Conservation (phyloP, 179 eudicot species). For the Drosera spatulata region DNA sequence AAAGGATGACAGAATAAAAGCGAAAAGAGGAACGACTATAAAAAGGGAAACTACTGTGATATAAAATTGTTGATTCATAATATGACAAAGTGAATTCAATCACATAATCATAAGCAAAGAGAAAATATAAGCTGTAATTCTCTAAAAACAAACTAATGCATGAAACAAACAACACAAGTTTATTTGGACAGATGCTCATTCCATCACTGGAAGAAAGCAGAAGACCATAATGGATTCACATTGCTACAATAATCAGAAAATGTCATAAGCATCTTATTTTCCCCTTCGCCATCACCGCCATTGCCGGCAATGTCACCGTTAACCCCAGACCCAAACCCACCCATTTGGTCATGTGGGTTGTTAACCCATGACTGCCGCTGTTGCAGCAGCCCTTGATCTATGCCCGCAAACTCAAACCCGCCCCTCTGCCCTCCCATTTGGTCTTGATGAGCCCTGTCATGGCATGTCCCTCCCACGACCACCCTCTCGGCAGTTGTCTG, state of each 20-base stretch:
- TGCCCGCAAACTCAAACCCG: neutral
- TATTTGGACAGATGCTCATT: neutral
- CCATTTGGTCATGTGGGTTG: neutral
- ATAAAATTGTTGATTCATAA: too few relatives aligned
- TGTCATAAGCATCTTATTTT: neutral
- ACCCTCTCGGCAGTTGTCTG: neutral
- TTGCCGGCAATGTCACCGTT: neutral
- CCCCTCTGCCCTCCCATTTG: neutral
- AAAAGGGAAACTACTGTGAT: too few relatives aligned
- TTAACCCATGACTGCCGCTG: neutral
- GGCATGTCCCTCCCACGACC: neutral
- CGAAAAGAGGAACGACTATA: too few relatives aligned
- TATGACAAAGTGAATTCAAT: too few relatives aligned
- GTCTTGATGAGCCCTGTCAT: too few relatives aligned
- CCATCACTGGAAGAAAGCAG: neutral
- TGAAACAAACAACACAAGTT: too few relatives aligned
- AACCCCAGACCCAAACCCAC: neutral
- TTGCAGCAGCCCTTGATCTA: neutral
- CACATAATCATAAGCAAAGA: too few relatives aligned
- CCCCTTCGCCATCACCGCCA: neutral
- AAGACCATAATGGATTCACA: neutral
- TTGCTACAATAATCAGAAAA: neutral
- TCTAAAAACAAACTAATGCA: too few relatives aligned
- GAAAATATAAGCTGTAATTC: too few relatives aligned
- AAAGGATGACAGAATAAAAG: too few relatives aligned